Evolutionary conservation across 257 asterid genomes (phyloP), one percentile per base, ranked within the genome.

Genomic region (Coffea eugenioides): DNA sequence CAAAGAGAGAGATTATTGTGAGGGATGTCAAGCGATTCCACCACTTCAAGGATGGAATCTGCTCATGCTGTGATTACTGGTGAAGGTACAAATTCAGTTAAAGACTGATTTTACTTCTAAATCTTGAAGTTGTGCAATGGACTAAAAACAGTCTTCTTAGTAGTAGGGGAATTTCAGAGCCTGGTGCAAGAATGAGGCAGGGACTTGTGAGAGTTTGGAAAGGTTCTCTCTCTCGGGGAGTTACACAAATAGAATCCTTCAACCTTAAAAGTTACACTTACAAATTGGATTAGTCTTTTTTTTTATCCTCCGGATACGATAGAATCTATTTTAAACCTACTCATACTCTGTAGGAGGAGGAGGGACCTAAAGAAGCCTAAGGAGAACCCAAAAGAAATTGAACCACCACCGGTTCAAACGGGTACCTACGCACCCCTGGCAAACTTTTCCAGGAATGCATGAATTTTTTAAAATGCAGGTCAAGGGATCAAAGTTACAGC

Each of bases 1-100:
- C 76, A 71, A 82, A 81, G 71, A 82, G 87, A 83, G 90, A 88
- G 67, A 85, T 89, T 43, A 59, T 84, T 13, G 84, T 81, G 52
- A 82, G 92, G 74, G 90, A 86, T 75, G 83, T 83, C 69, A 88
- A 88, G 86, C 77, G 90, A n/a, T 88, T 83, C 68, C 93, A 92
- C 87, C 94, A 87, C 87, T 91, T 91, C 81, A 85, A 82, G 80
- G 86, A 88, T 43, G 91, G 94, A 56, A 73, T 72, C 6, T 92
- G 96, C 77, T 92, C 94, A 1, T 91, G 91, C 76, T 75, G 89
- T 25, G 94, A 87, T 82, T 91, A 86, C 80, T 90, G 94, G 93
- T 89, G 77, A 84, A 82, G 65, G 34, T 69, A 21, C 25, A 7
- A 15, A 45, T 61, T 62, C 15, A 49, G 57, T 51, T 39, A 2